phyloP scores from a whole-genome alignment of 1,284 basidiomycete genomes.

The Melampsora occidentalis region DNA sequence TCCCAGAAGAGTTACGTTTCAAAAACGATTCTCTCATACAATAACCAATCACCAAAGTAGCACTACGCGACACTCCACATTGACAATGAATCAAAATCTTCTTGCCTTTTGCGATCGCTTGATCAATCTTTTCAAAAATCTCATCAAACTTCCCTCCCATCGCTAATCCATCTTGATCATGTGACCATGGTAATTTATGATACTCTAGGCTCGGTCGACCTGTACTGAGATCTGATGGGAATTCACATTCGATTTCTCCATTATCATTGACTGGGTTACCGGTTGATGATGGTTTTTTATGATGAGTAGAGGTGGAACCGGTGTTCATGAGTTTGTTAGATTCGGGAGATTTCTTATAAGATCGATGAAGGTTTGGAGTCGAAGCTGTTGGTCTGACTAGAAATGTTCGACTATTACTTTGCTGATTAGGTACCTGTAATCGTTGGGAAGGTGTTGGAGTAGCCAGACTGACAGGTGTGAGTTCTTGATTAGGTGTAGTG shows the following conservation, averaged over 20 bases:
- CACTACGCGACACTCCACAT: constrained; percentile 91
- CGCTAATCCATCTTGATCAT: constrained; percentile 54
- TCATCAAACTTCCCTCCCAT: constrained; percentile 64
- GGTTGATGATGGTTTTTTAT: constrained; percentile 14
- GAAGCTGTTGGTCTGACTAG: constrained; percentile 60
- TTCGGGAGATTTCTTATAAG: constrained; percentile 45
- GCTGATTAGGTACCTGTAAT: not conserved
- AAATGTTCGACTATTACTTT: constrained; percentile 38
- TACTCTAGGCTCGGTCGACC: constrained; percentile 78
- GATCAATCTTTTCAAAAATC: constrained; percentile 76
- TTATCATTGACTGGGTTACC: constrained; percentile 7
- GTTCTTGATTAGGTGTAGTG: not conserved
- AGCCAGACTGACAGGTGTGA: not conserved
- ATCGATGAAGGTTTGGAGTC: constrained; percentile 64
- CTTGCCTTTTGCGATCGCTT: constrained; percentile 67
- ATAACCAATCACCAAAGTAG: constrained; percentile 86
- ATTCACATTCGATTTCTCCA: constrained; percentile 10
- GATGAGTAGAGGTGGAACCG: constrained; percentile 19
- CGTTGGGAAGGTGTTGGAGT: not conserved
- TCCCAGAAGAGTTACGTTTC: constrained; percentile 57
- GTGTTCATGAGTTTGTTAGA: not conserved
- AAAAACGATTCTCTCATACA: constrained; percentile 88
- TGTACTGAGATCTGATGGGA: constrained; percentile 60
- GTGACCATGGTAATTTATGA: constrained; percentile 89
- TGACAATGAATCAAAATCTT: constrained; percentile 89